Evolutionary conservation across 2,329 filamentous ascomycete genomes (phyloP), one percentile per base, ranked within the genome.

Genomic region (Coniochaeta ligniaria): DNA sequence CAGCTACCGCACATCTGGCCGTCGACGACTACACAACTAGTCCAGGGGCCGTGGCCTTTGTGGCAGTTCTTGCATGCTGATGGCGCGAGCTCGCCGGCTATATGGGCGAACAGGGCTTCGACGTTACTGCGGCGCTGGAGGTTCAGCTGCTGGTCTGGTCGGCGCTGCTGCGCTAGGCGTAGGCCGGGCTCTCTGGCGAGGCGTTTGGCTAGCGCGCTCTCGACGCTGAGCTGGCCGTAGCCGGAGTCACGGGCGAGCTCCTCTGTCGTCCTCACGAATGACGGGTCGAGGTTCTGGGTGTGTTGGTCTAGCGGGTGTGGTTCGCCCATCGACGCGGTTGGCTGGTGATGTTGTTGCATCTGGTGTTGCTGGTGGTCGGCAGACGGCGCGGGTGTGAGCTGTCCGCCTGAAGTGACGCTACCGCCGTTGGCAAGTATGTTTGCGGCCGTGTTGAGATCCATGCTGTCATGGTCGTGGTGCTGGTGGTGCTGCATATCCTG

Each of bases 1-100:
- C 83, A 86, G 66, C 81, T 84, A 11, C 83, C 83, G 61, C 81
- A 85, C 80, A 86, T 82, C 67, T 84, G 80, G 1, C 83, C 83
- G 56, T 80, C 79, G 24, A 83, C 80, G n/a, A 84, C 73, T n/a
- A 86, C 76, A 63, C 83, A 86, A 17, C 76, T 75, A 1, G 75
- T 81, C 83, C 83, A 86, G 0, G 83, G 83, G 0, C 83, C 83
- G 62, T 85, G 81, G 4, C 82, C 82, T 67, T 84, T 85, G 69
- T 80, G 77, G 68, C 83, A 86, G 69, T 83, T 85, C 70, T 83
- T 83, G 70, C 83, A 86, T 0, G 80, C 74, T n/a, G 75, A 73
- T 0, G 74, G 66, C 0, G 80, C 77, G 35, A 75, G 70, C 31
- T 77, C 74, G 38, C 83, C 83, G 2, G 82, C 80, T 56, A 85